phyloP scores from a whole-genome alignment of 2,329 filamentous ascomycete species.

The Claviceps africana region DNA sequence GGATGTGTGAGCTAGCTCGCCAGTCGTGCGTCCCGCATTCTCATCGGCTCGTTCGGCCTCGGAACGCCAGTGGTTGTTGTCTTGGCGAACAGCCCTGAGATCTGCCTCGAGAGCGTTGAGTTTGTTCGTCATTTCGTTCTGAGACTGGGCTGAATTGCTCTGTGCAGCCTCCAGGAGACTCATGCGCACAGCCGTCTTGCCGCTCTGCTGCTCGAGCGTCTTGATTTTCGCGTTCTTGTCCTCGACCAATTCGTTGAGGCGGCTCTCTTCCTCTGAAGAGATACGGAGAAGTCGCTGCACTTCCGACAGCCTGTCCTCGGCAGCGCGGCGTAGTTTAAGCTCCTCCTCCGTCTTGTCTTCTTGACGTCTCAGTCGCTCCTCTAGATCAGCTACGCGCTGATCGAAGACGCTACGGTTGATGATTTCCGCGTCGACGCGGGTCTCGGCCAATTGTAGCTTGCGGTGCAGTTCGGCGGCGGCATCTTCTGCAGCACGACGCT shows the following conservation, averaged over 20 bases:
- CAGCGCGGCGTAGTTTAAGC: slow-evolving; percentile 45
- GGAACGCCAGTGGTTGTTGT: slow-evolving; percentile 45
- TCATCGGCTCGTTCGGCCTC: slow-evolving; percentile 48
- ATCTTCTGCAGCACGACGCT: slow-evolving; percentile 39
- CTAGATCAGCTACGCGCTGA: slow-evolving; percentile 52
- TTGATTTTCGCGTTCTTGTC: slow-evolving; percentile 56
- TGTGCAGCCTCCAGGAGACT: slow-evolving; percentile 57
- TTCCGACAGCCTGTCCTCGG: slow-evolving; percentile 60
- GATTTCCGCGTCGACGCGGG: slow-evolving; percentile 45
- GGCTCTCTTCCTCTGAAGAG: slow-evolving; percentile 58
- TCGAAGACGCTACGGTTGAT: slow-evolving; percentile 45
- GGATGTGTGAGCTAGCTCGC: slow-evolving; percentile 32
- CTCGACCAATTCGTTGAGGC: slow-evolving; percentile 51
- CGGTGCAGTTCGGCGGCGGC: slow-evolving; percentile 37
- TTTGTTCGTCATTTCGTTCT: slow-evolving; percentile 41
- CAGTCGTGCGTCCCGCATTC: slow-evolving; percentile 31
- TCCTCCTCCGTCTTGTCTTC: slow-evolving; percentile 53
- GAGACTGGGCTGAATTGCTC: slow-evolving; percentile 37
- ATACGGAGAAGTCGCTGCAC: slow-evolving; percentile 55
- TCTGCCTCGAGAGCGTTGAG: slow-evolving; percentile 39
- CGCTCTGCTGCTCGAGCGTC: slow-evolving; percentile 39
- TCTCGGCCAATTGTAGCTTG: slow-evolving; percentile 42
- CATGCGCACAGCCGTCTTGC: slow-evolving; percentile 45
- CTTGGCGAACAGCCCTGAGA: slow-evolving; percentile 39
- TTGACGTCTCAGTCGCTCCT: slow-evolving; percentile 50